A percentile compares a stretch with the other conserved stretches of the same genome.
These are phyloP conservation scores for Ceratobasidium sp. DNA, from an alignment of 1,284 basidiomycete genomes.

Conservation along the genomic window DNA sequence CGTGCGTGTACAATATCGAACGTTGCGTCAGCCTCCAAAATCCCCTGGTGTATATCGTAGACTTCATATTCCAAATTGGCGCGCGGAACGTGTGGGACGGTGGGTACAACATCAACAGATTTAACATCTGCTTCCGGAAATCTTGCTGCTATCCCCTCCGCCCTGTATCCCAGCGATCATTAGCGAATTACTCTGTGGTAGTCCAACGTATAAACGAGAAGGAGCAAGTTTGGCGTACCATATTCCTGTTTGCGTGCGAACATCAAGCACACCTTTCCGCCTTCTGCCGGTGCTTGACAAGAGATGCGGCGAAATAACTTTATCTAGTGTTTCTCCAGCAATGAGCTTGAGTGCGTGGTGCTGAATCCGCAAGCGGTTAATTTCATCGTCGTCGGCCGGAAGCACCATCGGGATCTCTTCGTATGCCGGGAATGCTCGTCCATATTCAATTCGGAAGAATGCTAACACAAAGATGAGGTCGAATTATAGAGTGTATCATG, in stretches of 20 bases:
- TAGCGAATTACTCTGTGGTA: too few relatives aligned
- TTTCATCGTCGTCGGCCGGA: conserved; percentile 39
- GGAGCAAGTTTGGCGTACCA: conserved; percentile 43
- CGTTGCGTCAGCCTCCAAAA: conserved; percentile 31
- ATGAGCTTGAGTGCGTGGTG: conserved; percentile 40
- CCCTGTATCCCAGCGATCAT: conserved; percentile 37
- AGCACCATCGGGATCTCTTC: conserved; percentile 40
- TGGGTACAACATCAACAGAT: conserved; percentile 42
- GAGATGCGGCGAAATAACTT: neutral
- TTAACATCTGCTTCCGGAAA: conserved; percentile 42
- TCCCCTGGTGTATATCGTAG: conserved; percentile 41
- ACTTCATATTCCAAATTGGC: conserved; percentile 42
- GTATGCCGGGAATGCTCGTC: conserved; percentile 40
- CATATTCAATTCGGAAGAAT: conserved; percentile 42
- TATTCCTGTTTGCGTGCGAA: conserved; percentile 42
- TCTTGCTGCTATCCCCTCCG: conserved; percentile 41
- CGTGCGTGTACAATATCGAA: conserved; percentile 45
- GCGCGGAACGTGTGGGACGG: conserved; percentile 36
- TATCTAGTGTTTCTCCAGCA: conserved; percentile 24
- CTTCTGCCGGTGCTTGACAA: neutral
- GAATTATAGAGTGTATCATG: neutral
- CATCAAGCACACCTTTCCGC: conserved; percentile 41
- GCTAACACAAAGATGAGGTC: conserved; percentile 13
- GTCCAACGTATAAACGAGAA: too few relatives aligned
- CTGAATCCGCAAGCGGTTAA: conserved; percentile 33